phyloP scores from a whole-genome alignment of 345 rosid species.

The Rubroshorea leprosula region DNA sequence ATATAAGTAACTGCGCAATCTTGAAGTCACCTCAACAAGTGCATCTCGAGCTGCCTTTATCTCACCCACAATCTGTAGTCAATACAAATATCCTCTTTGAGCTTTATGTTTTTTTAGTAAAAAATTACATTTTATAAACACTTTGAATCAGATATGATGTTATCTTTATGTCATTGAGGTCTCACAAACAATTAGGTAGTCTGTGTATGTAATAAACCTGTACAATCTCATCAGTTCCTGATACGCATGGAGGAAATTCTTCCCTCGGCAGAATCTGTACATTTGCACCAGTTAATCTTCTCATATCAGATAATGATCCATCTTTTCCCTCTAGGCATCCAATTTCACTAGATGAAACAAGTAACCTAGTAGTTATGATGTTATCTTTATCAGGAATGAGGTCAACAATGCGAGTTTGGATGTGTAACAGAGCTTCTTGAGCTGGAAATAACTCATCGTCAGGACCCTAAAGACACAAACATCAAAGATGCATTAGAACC shows the following conservation, averaged over 20 bases:
- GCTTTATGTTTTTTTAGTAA: not conserved
- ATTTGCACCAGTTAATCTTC: slow-evolving; percentile 69
- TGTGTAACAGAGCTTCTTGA: slow-evolving; percentile 96
- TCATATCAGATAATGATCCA: slow-evolving; percentile 67
- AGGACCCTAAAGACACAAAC: slow-evolving; percentile 55
- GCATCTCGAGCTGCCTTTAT: slow-evolving; percentile 87
- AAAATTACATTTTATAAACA: not conserved
- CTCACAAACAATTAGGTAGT: slow-evolving; percentile 11
- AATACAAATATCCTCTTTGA: slow-evolving; percentile 17
- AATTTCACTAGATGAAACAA: slow-evolving; percentile 66
- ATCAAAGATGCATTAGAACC: slow-evolving; percentile 18
- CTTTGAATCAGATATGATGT: too few species aligned
- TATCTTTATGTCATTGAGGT: not conserved
- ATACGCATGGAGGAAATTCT: slow-evolving; percentile 52
- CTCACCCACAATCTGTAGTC: slow-evolving; percentile 81
- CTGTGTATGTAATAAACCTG: slow-evolving; percentile 51
- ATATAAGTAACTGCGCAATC: slow-evolving; percentile 61
- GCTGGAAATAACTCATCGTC: slow-evolving; percentile 96
- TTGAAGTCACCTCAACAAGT: slow-evolving; percentile 83
- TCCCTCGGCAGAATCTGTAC: slow-evolving; percentile 67
- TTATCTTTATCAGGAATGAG: slow-evolving; percentile 69
- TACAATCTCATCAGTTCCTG: slow-evolving; percentile 61
- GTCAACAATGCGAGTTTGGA: slow-evolving; percentile 81
- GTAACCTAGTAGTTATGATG: slow-evolving; percentile 61
- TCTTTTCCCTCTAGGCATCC: slow-evolving; percentile 89